phyloP scores from a whole-genome alignment of 1,284 basidiomycete species.

The Ustilago curta region DNA sequence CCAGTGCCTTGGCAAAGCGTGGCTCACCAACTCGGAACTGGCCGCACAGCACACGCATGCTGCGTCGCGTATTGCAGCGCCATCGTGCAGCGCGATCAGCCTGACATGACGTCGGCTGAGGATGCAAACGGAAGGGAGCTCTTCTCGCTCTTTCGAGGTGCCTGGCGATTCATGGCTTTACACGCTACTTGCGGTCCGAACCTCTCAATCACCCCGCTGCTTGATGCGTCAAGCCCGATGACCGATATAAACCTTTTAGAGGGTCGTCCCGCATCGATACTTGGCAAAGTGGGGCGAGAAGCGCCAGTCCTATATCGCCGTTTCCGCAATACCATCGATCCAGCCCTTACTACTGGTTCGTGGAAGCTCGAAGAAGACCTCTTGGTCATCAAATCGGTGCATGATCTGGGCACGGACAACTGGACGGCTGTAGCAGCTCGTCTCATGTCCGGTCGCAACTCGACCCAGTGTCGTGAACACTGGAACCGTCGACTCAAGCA shows the following conservation, averaged over 20 bases:
- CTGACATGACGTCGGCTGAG: constrained; percentile 23
- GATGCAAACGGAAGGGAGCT: constrained; percentile 32
- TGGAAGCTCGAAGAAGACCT: constrained; percentile 40
- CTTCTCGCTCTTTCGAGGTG: constrained; percentile 40
- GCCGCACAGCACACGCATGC: constrained; percentile 34
- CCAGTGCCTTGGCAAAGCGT: constrained; percentile 35
- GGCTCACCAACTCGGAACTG: constrained; percentile 23
- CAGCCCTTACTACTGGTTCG: constrained; percentile 31
- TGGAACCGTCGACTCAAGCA: constrained; percentile 34
- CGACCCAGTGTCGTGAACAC: constrained; percentile 43
- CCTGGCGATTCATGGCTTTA: constrained; percentile 45
- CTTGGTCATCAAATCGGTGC: constrained; percentile 25
- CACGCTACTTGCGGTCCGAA: constrained; percentile 18
- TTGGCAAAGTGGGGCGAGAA: constrained; percentile 36
- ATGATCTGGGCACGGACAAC: constrained; percentile 16
- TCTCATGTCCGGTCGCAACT: constrained; percentile 29
- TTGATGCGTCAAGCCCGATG: not conserved
- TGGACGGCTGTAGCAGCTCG: constrained; percentile 35
- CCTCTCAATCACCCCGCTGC: constrained; percentile 11
- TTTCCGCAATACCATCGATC: constrained; percentile 38
- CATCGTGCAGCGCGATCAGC: constrained; percentile 29
- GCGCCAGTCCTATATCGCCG: constrained; percentile 29
- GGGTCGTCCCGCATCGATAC: constrained; percentile 6
- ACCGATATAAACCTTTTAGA: not conserved
- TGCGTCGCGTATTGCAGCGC: constrained; percentile 33